Conservation (phyloP, 805 yeast species). For the Saturnispora serradocipensis region DNA sequence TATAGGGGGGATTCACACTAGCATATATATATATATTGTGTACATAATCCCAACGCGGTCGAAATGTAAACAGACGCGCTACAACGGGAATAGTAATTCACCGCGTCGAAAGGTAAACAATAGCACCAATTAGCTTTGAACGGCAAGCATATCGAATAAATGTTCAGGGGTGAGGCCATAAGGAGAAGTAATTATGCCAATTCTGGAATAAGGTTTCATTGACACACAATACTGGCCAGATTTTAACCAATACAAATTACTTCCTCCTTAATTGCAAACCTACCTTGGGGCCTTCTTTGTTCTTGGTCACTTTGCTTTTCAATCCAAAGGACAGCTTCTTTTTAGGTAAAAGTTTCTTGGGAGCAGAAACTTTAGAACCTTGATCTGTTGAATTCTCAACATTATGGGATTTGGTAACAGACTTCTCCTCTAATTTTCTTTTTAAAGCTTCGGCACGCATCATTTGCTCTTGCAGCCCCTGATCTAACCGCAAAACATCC, state of each 20-base stretch:
- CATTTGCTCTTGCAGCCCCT: conserved; percentile 37
- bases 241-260: not conserved
- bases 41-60: not conserved
- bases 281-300: not conserved
- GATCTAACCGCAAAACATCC: conserved; percentile 10
- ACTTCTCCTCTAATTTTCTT: not conserved
- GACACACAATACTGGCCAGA: not conserved
- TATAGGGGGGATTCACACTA: not conserved
- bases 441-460: conserved; percentile 28
- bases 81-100: not conserved
- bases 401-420: not conserved
- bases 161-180: not conserved
- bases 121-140: not conserved
- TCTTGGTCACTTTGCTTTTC: not conserved
- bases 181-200: not conserved
- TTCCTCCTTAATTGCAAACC: not conserved
- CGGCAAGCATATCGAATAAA: not conserved
- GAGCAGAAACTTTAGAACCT: not conserved
- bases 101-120: conserved; percentile 2
- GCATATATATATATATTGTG: not conserved
- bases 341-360: not conserved
- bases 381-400: not conserved
- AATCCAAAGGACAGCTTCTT: conserved; percentile 4
- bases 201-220: not conserved
- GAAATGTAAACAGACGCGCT: conserved; percentile 6